These are phyloP conservation scores for Cyclotella kingstonii DNA, from an alignment of 108 stramenopile species.

Conservation along the genomic window DNA sequence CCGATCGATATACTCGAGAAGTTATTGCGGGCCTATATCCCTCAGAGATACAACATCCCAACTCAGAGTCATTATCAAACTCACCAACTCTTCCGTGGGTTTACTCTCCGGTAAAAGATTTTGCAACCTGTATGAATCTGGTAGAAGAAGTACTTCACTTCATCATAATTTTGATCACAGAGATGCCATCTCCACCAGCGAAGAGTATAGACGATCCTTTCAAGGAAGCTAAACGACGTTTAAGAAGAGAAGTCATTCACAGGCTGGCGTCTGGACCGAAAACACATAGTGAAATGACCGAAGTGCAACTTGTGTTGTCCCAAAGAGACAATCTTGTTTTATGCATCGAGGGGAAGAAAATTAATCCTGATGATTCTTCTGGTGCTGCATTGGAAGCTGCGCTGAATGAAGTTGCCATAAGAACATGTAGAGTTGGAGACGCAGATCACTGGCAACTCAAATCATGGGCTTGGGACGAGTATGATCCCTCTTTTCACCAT, in stretches of 20 bases:
- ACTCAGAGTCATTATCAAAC: slow-evolving; percentile 9
- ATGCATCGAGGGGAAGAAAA: slow-evolving; percentile 34
- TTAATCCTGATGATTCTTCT: slow-evolving; percentile 82
- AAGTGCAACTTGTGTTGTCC: slow-evolving; percentile 61
- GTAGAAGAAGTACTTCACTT: slow-evolving; percentile 74
- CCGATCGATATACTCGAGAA: slow-evolving; percentile 58
- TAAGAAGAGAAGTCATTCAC: slow-evolving; percentile 80
- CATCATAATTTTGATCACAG: slow-evolving; percentile 67
- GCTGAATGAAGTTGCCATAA: slow-evolving; percentile 68
- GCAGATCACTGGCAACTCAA: slow-evolving; percentile 78
- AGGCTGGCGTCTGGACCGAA: slow-evolving; percentile 74
- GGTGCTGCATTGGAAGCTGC: slow-evolving; percentile 76
- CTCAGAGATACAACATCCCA: slow-evolving; percentile 34
- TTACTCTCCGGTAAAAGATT: slow-evolving; percentile 61
- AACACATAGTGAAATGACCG: slow-evolving; percentile 76
- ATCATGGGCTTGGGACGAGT: slow-evolving; percentile 63
- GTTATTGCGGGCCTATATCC: slow-evolving; percentile 54
- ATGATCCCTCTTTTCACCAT: slow-evolving; percentile 84
- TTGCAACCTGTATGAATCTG: slow-evolving; percentile 39
- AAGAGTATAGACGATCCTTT: slow-evolving; percentile 44
- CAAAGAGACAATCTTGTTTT: slow-evolving; percentile 35
- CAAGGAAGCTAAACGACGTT: slow-evolving; percentile 63
- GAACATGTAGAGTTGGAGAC: slow-evolving; percentile 56
- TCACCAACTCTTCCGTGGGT: slow-evolving; percentile 51
- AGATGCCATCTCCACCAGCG: slow-evolving; percentile 68